Conservation (phyloP, 2,329 filamentous ascomycete species). For the Fusarium sp. region DNA sequence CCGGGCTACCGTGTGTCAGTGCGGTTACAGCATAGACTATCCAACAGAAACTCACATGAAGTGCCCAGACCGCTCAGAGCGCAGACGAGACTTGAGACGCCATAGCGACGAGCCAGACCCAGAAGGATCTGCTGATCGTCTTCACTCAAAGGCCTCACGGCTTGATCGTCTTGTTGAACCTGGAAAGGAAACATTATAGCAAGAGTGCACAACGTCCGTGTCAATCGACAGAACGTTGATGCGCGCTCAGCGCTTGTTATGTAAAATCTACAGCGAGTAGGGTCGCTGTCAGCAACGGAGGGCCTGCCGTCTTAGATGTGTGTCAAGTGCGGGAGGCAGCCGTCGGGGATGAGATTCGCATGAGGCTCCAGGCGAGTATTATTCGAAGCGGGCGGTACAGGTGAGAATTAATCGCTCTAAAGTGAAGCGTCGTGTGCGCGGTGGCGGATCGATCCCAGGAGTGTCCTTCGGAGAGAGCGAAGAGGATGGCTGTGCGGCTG, state of each 20-base stretch:
- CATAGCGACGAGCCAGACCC: conserved; percentile 53
- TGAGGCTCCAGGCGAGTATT: conserved; percentile 11
- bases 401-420: conserved; percentile 10
- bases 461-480: conserved; percentile 26
- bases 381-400: conserved; percentile 2
- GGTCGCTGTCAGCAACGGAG: conserved; percentile 11
- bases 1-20: conserved; percentile 49
- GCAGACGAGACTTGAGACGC: conserved; percentile 52
- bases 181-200: conserved; percentile 52
- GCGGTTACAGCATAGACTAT: neutral
- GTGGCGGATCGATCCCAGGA: conserved; percentile 30
- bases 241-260: conserved; percentile 42
- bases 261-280: conserved; percentile 17
- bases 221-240: conserved; percentile 32
- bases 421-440: conserved; percentile 15
- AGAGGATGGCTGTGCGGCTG: conserved; percentile 8
- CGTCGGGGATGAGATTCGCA: conserved; percentile 31
- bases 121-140: conserved; percentile 55
- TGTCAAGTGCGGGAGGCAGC: conserved; percentile 28
- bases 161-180: conserved; percentile 50
- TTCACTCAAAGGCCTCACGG: conserved; percentile 51
- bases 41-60: conserved; percentile 50
- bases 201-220: conserved; percentile 20
- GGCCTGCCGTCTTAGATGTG: conserved; percentile 2
- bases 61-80: conserved; percentile 52